These are phyloP conservation scores for Apiospora saccharicola DNA, from an alignment of 2,329 filamentous ascomycete genomes.

Conservation along the genomic window DNA sequence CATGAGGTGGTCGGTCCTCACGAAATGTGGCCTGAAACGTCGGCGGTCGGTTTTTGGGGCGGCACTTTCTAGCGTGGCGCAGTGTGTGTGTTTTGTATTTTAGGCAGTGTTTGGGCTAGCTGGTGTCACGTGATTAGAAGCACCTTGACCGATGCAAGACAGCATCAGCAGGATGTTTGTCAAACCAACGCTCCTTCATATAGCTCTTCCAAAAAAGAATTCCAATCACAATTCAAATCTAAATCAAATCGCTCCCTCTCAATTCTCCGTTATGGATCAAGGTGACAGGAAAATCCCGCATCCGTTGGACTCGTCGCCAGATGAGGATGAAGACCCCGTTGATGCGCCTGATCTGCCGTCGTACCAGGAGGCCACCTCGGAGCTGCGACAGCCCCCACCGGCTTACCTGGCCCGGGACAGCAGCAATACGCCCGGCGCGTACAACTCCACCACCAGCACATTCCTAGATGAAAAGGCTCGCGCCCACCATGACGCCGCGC, in stretches of 20 bases:
- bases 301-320: background rate
- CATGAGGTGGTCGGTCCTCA: background rate
- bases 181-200: background rate
- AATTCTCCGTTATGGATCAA: background rate
- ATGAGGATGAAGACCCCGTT: background rate
- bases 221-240: background rate
- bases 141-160: background rate
- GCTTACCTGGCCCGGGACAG: background rate
- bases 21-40: background rate
- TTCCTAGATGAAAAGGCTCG: background rate
- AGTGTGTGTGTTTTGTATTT: background rate
- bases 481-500: background rate
- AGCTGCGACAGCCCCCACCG: background rate
- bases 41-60: background rate
- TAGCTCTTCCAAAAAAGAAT: background rate
- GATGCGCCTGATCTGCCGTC: background rate
- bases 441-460: background rate
- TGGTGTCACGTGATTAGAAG: background rate
- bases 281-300: background rate
- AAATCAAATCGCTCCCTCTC: background rate
- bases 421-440: background rate
- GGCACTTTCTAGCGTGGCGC: constrained; percentile 12
- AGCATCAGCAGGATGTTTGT: background rate
- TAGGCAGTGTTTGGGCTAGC: background rate
- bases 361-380: constrained; percentile 3